These are phyloP conservation scores for Trametes cingulata DNA, from an alignment of 768 basidiomycete genomes.

Conservation along the genomic window DNA sequence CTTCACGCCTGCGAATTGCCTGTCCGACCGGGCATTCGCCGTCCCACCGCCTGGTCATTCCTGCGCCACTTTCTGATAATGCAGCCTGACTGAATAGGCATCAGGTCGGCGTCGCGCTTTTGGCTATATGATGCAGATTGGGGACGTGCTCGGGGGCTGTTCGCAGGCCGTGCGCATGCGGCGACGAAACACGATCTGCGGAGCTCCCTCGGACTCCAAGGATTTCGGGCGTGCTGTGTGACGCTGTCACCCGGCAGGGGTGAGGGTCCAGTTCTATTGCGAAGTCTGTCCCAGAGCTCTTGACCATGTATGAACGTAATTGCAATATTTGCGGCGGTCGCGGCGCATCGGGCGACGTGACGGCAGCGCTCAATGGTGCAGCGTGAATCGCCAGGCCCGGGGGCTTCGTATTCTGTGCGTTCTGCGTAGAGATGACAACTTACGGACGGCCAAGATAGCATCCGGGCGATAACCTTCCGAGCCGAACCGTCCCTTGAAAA, in stretches of 20 bases:
- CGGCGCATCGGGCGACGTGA: background rate
- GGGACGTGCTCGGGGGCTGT: constrained; percentile 9
- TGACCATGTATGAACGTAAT: constrained; percentile 1
- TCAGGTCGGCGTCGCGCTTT: constrained; percentile 6
- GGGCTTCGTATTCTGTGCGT: constrained; percentile 7
- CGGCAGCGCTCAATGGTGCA: background rate
- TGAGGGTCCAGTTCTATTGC: background rate
- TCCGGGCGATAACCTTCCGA: constrained; percentile 18
- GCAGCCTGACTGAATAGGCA: constrained; percentile 1
- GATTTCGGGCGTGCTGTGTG: background rate
- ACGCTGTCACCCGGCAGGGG: background rate
- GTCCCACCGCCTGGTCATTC: background rate
- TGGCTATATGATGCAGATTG: constrained; percentile 16
- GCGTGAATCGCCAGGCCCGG: background rate
- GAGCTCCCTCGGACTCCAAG: constrained; percentile 21
- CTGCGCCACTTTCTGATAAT: constrained; percentile 21
- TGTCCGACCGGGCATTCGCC: background rate
- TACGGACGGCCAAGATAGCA: constrained; percentile 10
- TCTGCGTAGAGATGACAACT: constrained; percentile 9
- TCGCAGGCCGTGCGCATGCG: background rate
- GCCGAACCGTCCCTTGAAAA: background rate
- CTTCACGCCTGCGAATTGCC: background rate
- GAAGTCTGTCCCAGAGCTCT: background rate
- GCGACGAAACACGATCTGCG: constrained; percentile 6
- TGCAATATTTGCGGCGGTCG: background rate